Evolutionary conservation across 129 eudicot species (phyloP).

Genomic region (Ambrosia artemisiifolia): DNA sequence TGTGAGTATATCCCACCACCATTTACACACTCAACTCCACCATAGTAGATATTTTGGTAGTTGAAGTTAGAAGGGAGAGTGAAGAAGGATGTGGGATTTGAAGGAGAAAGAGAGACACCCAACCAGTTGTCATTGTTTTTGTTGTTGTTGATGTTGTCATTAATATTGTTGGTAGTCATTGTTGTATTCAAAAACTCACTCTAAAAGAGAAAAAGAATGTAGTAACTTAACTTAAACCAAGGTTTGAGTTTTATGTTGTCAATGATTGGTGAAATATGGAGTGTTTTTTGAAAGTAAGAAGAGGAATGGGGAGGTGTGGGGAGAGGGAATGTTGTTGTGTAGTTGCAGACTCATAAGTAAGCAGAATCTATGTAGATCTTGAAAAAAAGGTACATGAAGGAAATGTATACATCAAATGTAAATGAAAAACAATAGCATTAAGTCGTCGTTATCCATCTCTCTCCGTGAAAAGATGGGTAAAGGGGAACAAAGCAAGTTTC

Average conservation of each 20-base stretch:
- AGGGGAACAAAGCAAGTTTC: conserved; percentile 45
- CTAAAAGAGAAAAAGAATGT: neutral
- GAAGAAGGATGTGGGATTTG: no score
- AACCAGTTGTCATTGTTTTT: conserved; percentile 47
- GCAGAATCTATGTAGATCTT: conserved; percentile 30
- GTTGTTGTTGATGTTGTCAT: conserved; percentile 32
- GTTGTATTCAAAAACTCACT: neutral
- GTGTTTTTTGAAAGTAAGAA: conserved; percentile 22
- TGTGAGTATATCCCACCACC: conserved; percentile 45
- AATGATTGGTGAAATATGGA: conserved; percentile 45
- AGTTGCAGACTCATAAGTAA: conserved; percentile 31
- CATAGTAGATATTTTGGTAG: conserved; percentile 52
- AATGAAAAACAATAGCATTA: conserved; percentile 35
- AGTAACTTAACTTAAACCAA: conserved; percentile 6
- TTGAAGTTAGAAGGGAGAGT: conserved; percentile 38
- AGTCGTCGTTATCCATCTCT: conserved; percentile 24
- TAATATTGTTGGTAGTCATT: conserved; percentile 15
- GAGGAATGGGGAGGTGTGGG: conserved; percentile 3
- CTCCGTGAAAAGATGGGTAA: neutral
- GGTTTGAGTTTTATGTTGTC: conserved; percentile 2
- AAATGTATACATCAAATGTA: conserved; percentile 19
- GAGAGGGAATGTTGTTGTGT: conserved; percentile 36
- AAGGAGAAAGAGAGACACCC: conserved; percentile 78
- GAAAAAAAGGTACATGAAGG: neutral
- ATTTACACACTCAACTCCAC: conserved; percentile 40